Base-by-base conservation (phyloP, 2,329 filamentous ascomycete species). In the Aureobasidium zeae region DNA sequence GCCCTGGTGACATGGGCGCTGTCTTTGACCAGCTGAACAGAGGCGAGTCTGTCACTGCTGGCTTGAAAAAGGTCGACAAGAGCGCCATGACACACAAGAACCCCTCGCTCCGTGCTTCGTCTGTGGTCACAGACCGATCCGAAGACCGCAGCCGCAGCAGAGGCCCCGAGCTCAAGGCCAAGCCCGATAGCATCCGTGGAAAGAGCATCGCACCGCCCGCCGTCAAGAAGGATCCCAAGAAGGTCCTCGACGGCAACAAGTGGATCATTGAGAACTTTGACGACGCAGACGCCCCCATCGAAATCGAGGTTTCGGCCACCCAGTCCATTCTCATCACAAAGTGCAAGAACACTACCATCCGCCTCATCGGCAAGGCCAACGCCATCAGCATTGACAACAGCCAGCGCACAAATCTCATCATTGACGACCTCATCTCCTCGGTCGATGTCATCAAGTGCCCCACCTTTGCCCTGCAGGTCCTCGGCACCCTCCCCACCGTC, bases 11-110 rank as follows among this genome's bases (percentile, higher is more conserved):
- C 45, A 79, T 94, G 63, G 79, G 79, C 16, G 87, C 89, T 17
- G 87, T 98, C 2, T 98, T 98, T 62, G 82, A 81, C 29, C 83
- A 95, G 52, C 70, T 98, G 42, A 96, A 96, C 66, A 81, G 83
- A 61, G 91, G 91, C 46, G 79, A 85, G 48, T 73, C 77, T n/a
- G 85, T 98, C 48, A 98, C 91, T 3, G 79, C 85, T 52, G 81
- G 84, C 22, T 73, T 98, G 25, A 83, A 84, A 53, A 98, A 95
- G 70, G 91, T 98, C 37, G 89, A 95, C 67, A 83, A 81, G 59
- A 91, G 84, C 43, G 74, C 96, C 63, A 95, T 95, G 89, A 98
- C 91, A 48, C 91, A 98, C 68, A 96, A 96, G 71, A 98, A 98
- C 65, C 91, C 91, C 11, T 77, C 80, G 8, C 71, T 98, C 46